Evolutionary conservation across 805 yeast genomes (phyloP).

Genomic region (Starmerella scarabaei): DNA sequence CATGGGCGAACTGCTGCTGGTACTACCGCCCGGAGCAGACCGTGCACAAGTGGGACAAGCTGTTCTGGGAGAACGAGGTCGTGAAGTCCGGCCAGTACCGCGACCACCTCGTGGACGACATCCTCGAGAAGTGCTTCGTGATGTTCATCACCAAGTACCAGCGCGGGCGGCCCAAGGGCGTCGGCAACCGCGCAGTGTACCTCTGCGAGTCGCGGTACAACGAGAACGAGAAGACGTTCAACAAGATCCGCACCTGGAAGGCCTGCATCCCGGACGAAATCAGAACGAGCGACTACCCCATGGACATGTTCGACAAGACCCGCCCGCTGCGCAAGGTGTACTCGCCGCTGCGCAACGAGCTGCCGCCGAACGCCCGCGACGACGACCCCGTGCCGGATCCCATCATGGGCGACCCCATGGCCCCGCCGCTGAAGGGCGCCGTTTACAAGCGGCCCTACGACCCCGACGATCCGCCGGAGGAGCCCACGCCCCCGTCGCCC

Average conservation of each 20-base stretch:
- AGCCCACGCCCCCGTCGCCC: conserved; percentile 34
- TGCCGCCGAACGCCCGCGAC: conserved; percentile 61
- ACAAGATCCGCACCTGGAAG: conserved; percentile 94
- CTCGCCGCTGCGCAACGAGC: conserved; percentile 69
- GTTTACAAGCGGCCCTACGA: conserved; percentile 68
- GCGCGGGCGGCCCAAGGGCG: conserved; percentile 80
- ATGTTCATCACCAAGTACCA: conserved; percentile 88
- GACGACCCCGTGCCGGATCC: conserved; percentile 75
- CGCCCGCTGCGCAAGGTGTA: conserved; percentile 61
- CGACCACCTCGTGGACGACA: conserved; percentile 80
- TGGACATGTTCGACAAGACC: conserved; percentile 57
- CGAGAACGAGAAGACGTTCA: conserved; percentile 78
- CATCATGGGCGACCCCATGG: conserved; percentile 62
- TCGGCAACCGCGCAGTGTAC: conserved; percentile 57
- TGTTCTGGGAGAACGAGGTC: conserved; percentile 88
- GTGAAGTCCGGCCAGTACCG: conserved; percentile 94
- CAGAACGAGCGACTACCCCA: conserved; percentile 43
- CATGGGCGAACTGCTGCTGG: conserved; percentile 94
- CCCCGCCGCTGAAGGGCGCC: conserved; percentile 91
- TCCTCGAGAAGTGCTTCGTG: conserved; percentile 87
- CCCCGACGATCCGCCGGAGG: conserved; percentile 70
- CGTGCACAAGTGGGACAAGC: conserved; percentile 78
- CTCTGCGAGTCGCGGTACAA: conserved; percentile 92
- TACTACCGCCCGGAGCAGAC: conserved; percentile 96
- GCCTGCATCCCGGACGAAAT: conserved; percentile 97